phyloP scores from a whole-genome alignment of 495 filamentous ascomycete species.

The Xylaria nigripes region DNA sequence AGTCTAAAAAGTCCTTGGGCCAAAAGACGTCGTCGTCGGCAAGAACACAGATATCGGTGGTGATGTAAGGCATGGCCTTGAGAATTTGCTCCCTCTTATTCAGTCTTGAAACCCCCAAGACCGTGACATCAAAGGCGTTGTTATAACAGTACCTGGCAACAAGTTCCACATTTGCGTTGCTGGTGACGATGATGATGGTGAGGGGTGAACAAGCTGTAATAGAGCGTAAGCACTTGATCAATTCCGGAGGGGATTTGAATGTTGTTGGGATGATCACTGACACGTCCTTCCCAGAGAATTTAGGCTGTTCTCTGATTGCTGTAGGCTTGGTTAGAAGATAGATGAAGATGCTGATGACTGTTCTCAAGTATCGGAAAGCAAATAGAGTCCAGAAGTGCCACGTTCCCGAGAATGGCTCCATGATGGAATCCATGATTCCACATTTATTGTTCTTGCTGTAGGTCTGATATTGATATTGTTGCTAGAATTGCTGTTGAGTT shows the following conservation, averaged over 20 bases:
- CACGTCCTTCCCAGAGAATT: conserved; percentile 59
- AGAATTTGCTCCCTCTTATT: conserved; percentile 85
- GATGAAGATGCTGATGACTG: conserved; percentile 56
- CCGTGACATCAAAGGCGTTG: conserved; percentile 46
- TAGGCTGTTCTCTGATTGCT: conserved; percentile 52
- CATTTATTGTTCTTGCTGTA: not conserved
- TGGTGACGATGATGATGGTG: conserved; percentile 24
- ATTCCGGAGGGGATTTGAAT: conserved; percentile 33
- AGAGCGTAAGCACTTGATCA: conserved; percentile 21
- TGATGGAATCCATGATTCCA: not conserved
- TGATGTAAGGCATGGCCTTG: conserved; percentile 66
- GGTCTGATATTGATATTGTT: too few relatives aligned
- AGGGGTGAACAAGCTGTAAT: conserved; percentile 22
- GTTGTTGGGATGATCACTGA: conserved; percentile 68
- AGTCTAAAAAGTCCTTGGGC: conserved; percentile 66
- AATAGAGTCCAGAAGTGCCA: conserved; percentile 5
- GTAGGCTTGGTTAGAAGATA: conserved; percentile 59
- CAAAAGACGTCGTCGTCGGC: conserved; percentile 85
- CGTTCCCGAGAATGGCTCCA: not conserved
- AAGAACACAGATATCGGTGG: conserved; percentile 67
- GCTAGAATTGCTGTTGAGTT: too few relatives aligned
- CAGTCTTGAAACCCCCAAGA: conserved; percentile 25
- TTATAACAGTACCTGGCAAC: conserved; percentile 14
- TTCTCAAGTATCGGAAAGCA: conserved; percentile 48
- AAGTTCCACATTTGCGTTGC: conserved; percentile 18